phyloP scores from a whole-genome alignment of 108 stramenopile genomes.

The Hondaea fermentalgiana region DNA sequence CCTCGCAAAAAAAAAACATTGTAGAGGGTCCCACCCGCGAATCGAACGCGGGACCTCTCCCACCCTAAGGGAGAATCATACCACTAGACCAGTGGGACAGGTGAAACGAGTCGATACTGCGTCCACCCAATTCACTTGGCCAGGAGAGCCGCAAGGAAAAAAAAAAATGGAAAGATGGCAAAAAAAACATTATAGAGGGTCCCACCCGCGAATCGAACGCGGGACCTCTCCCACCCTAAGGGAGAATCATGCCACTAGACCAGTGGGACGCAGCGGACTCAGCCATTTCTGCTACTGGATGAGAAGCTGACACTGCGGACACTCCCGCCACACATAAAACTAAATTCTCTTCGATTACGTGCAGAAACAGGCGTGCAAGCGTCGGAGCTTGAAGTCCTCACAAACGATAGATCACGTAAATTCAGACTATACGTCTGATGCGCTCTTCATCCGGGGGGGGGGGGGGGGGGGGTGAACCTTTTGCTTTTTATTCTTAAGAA shows the following conservation, averaged over 20 bases:
- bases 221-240: constrained; percentile 4
- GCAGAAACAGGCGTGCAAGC: too few relatives aligned
- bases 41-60: not conserved
- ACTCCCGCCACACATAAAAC: too few relatives aligned
- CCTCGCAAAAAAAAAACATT: not conserved
- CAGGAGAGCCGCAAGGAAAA: not conserved
- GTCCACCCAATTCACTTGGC: not conserved
- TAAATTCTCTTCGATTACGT: too few relatives aligned
- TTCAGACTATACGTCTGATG: too few relatives aligned
- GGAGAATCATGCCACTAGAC: constrained; percentile 5
- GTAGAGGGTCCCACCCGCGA: not conserved
- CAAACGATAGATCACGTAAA: too few relatives aligned
- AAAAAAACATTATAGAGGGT: too few relatives aligned
- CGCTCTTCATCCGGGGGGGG: too few relatives aligned
- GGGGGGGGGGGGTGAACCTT: too few relatives aligned
- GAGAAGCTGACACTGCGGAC: too few relatives aligned
- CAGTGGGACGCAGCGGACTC: not conserved
- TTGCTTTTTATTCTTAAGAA: too few relatives aligned
- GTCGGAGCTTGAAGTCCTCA: too few relatives aligned
- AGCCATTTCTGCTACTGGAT: too few relatives aligned
- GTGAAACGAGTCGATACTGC: not conserved
- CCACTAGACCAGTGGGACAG: not conserved
- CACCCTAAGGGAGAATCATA: constrained; percentile 10
- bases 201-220: not conserved
- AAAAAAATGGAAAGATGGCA: not conserved